These are phyloP conservation scores for Naganishia sp. DNA, from an alignment of 1,284 basidiomycete species.

Conservation along the genomic window DNA sequence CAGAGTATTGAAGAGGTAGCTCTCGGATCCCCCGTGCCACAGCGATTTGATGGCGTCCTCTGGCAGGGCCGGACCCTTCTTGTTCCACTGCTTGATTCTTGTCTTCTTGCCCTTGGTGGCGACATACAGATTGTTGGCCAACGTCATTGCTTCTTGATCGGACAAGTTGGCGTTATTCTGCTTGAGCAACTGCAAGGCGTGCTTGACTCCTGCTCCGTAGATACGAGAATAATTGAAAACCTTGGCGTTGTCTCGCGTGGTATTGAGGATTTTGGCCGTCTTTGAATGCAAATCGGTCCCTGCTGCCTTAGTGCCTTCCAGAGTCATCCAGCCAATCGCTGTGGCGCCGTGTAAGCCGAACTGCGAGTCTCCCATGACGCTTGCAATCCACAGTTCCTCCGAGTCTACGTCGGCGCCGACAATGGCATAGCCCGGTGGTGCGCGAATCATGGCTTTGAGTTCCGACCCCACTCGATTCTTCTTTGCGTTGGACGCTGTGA, in stretches of 20 bases:
- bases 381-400: slow-evolving; percentile 98
- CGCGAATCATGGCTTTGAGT: slow-evolving; percentile 94
- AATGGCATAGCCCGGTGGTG: slow-evolving; percentile 88
- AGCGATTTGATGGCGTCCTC: slow-evolving; percentile 62
- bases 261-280: slow-evolving; percentile 89
- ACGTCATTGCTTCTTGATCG: slow-evolving; percentile 72
- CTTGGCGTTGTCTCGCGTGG: slow-evolving; percentile 92
- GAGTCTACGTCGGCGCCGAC: slow-evolving; percentile 99
- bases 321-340: slow-evolving; percentile 98
- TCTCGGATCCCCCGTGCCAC: slow-evolving; percentile 97
- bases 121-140: slow-evolving; percentile 84
- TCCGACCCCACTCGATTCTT: slow-evolving; percentile 96
- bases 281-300: slow-evolving; percentile 98
- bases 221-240: slow-evolving; percentile 99
- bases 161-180: slow-evolving; percentile 82
- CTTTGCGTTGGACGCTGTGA: slow-evolving; percentile 98
- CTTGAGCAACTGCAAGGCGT: slow-evolving; percentile 83
- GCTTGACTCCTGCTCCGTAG: slow-evolving; percentile 94
- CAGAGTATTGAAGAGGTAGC: slow-evolving; percentile 98
- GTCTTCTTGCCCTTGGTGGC: slow-evolving; percentile 92
- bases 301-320: slow-evolving; percentile 95
- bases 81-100: slow-evolving; percentile 55
- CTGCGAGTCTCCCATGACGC: slow-evolving; percentile 97
- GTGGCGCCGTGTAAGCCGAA: slow-evolving; percentile 97
- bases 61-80: slow-evolving; percentile 28